Evolutionary conservation across 2,329 filamentous ascomycete species (phyloP).

Genomic region (Thelonectria blattea): DNA sequence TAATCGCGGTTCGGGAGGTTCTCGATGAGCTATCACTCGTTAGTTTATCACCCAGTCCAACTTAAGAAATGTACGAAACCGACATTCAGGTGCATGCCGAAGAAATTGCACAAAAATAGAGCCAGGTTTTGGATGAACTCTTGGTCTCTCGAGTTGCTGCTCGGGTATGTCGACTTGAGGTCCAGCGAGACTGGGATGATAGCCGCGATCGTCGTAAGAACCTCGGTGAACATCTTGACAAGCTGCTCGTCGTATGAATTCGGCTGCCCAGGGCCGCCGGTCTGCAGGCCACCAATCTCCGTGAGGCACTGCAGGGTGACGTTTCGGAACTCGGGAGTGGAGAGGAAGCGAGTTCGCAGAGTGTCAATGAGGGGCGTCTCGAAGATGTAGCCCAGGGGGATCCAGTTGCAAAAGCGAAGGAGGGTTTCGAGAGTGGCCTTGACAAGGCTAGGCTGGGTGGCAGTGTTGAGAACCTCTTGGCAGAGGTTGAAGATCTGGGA

Average conservation of each 20-base stretch:
- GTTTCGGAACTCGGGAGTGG: conserved; percentile 94
- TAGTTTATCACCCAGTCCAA: conserved; percentile 24
- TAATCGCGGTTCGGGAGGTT: conserved; percentile 95
- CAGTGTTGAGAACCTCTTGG: conserved; percentile 90
- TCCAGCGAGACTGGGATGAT: conserved; percentile 92
- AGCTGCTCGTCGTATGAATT: conserved; percentile 92
- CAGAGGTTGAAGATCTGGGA: conserved; percentile 98
- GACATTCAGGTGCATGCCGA: conserved; percentile 88
- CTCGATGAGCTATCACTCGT: conserved; percentile 75
- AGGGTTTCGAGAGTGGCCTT: conserved; percentile 97
- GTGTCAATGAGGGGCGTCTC: conserved; percentile 97
- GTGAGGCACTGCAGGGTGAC: conserved; percentile 96
- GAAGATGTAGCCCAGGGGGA: conserved; percentile 97
- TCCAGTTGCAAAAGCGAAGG: conserved; percentile 98
- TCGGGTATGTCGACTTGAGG: conserved; percentile 87
- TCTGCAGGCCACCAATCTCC: conserved; percentile 93
- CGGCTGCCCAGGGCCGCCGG: conserved; percentile 69
- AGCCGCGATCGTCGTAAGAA: conserved; percentile 87
- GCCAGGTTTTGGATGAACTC: conserved; percentile 98
- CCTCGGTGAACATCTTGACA: conserved; percentile 98
- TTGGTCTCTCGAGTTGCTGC: conserved; percentile 91
- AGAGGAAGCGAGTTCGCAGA: conserved; percentile 87
- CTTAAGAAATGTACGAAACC: conserved; percentile 33
- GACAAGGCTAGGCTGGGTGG: conserved; percentile 85
- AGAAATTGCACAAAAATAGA: conserved; percentile 96